These are phyloP conservation scores for Pisolithus tinctorius DNA, from an alignment of 768 basidiomycete species.

Conservation along the genomic window DNA sequence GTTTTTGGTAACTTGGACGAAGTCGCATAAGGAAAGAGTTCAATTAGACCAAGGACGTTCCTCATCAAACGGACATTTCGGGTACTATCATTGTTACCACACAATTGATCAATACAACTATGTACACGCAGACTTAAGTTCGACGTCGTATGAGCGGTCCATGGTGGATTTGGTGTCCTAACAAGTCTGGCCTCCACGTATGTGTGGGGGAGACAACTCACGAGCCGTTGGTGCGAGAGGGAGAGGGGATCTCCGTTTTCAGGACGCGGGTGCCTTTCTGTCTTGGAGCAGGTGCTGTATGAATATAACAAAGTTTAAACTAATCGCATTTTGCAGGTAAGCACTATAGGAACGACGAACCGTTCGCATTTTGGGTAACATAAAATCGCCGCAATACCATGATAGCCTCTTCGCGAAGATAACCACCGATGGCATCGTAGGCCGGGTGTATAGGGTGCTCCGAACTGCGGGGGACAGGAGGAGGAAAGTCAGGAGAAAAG, in stretches of 20 bases:
- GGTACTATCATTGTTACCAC: too few relatives aligned
- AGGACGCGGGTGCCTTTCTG: slow-evolving; percentile 79
- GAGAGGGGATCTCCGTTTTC: slow-evolving; percentile 64
- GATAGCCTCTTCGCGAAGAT: slow-evolving; percentile 77
- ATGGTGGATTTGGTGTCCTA: too few relatives aligned
- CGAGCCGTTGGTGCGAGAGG: neutral
- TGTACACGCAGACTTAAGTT: too few relatives aligned
- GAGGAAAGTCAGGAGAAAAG: neutral
- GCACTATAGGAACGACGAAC: slow-evolving; percentile 35
- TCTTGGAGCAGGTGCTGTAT: slow-evolving; percentile 79
- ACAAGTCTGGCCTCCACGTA: too few relatives aligned
- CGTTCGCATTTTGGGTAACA: slow-evolving; percentile 88
- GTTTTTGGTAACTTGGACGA: neutral
- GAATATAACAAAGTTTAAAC: too few relatives aligned
- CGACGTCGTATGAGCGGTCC: too few relatives aligned
- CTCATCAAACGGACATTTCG: neutral
- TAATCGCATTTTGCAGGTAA: too few relatives aligned
- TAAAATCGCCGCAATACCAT: slow-evolving; percentile 84
- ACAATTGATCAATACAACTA: too few relatives aligned
- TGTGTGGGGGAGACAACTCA: neutral
- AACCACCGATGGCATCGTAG: slow-evolving; percentile 72
- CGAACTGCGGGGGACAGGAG: slow-evolving; percentile 36
- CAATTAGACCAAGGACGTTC: neutral
- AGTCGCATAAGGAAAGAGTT: neutral
- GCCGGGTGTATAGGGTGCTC: slow-evolving; percentile 66